phyloP scores from a whole-genome alignment of 75 land plant genomes.

The Adiantum capillusveneris region DNA sequence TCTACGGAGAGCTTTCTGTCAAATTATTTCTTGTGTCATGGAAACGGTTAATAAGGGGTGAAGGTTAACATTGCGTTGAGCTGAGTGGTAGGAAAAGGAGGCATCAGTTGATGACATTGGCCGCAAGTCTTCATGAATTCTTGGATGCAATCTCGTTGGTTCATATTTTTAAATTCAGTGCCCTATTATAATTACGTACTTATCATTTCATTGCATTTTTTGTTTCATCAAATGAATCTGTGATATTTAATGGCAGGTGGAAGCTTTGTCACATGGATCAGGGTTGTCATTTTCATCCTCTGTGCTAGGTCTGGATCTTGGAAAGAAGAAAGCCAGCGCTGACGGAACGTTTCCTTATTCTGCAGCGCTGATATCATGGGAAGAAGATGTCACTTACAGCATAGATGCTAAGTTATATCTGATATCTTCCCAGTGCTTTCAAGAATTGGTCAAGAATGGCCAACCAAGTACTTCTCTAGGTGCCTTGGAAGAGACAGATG shows the following conservation, averaged over 20 bases:
- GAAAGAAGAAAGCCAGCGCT: neutral
- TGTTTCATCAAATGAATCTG: too few species aligned
- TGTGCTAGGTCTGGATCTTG: neutral
- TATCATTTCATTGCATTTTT: too few species aligned
- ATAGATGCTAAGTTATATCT: neutral
- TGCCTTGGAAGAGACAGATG: neutral
- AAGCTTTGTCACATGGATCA: neutral
- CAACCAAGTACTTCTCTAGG: neutral
- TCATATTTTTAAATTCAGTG: too few species aligned
- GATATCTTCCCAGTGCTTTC: neutral
- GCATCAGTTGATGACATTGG: too few species aligned
- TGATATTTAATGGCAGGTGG: neutral
- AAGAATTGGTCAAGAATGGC: neutral
- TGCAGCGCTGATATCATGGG: slow-evolving; percentile 2
- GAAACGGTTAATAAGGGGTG: too few species aligned
- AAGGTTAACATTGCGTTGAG: too few species aligned
- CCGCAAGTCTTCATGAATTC: too few species aligned
- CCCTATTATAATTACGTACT: too few species aligned
- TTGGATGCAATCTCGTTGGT: too few species aligned
- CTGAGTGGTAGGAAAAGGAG: too few species aligned
- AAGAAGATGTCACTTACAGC: neutral
- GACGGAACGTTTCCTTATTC: neutral
- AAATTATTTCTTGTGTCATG: too few species aligned
- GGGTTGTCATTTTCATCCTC: neutral
- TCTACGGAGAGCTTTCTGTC: too few species aligned